Percentiles rank a stretch among this genome's conserved stretches.
Conservation (phyloP, 176 grass and related monocot genomes). For the Carex kokanica region DNA sequence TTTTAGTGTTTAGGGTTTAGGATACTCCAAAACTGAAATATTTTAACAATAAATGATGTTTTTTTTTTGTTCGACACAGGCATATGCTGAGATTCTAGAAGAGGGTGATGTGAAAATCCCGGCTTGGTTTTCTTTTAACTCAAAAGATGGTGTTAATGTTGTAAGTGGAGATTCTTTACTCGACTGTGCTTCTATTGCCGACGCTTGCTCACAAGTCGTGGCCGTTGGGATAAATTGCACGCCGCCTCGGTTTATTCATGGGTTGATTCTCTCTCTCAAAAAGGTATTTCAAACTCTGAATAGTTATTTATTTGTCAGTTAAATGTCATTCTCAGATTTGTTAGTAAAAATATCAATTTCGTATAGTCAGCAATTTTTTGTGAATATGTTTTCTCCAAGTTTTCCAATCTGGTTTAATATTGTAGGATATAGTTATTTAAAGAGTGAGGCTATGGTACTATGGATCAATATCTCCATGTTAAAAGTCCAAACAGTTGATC, state of each 20-base stretch:
- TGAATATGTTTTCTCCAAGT: background rate
- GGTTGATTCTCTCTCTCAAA: conserved; percentile 55
- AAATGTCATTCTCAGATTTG: background rate
- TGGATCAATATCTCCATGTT: too few relatives aligned
- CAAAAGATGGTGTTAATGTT: conserved; percentile 78
- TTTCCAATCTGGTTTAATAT: background rate
- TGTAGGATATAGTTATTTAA: background rate
- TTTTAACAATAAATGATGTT: background rate
- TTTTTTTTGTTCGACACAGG: conserved; percentile 39
- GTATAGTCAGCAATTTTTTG: background rate
- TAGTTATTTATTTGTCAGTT: background rate
- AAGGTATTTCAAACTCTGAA: conserved; percentile 46
- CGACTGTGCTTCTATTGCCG: conserved; percentile 73
- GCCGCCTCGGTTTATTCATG: conserved; percentile 88
- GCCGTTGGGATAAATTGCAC: conserved; percentile 97
- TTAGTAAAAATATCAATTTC: background rate
- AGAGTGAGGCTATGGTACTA: too few relatives aligned
- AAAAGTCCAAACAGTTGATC: too few relatives aligned
- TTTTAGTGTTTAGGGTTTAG: too few relatives aligned
- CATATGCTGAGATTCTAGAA: conserved; percentile 84
- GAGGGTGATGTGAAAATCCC: conserved; percentile 71
- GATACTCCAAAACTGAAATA: background rate
- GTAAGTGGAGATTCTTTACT: conserved; percentile 79
- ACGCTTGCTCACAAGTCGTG: conserved; percentile 59
- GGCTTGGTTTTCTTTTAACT: conserved; percentile 96